Percentiles rank a stretch among this genome's conserved stretches.
Evolutionary conservation across 805 yeast genomes (phyloP).

Genomic region (Teunomyces aglyptinius): DNA sequence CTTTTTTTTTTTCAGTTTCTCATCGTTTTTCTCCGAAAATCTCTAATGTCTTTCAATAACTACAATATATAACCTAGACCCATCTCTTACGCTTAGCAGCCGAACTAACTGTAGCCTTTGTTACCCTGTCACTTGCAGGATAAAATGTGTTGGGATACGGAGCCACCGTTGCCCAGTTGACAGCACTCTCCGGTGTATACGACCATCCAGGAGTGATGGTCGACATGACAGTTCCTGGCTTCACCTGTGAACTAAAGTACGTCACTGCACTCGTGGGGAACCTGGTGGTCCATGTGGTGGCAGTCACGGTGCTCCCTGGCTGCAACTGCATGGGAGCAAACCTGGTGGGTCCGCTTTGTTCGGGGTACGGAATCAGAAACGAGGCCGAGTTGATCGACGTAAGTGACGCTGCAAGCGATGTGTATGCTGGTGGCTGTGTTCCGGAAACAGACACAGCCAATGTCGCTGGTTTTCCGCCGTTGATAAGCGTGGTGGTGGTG

Average conservation of each 20-base stretch:
- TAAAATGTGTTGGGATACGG: constrained; percentile 65
- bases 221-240: constrained; percentile 49
- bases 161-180: constrained; percentile 73
- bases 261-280: constrained; percentile 64
- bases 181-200: constrained; percentile 58
- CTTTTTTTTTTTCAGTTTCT: not conserved
- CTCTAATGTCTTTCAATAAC: not conserved
- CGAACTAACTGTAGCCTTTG: constrained; percentile 34
- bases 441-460: constrained; percentile 36
- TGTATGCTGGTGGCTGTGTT: constrained; percentile 40
- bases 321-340: constrained; percentile 93
- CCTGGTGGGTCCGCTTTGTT: constrained; percentile 75
- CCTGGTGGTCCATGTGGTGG: constrained; percentile 61
- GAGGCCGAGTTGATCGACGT: constrained; percentile 39
- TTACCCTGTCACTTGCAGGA: constrained; percentile 55
- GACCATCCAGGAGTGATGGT: constrained; percentile 88
- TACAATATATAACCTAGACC: constrained; percentile 23
- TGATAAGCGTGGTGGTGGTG: constrained; percentile 14
- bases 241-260: constrained; percentile 48
- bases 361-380: constrained; percentile 67
- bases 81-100: constrained; percentile 38
- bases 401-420: constrained; percentile 27
- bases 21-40: not conserved
- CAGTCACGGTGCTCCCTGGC: constrained; percentile 72
- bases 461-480: constrained; percentile 6